Evolutionary conservation across 495 filamentous ascomycete species (phyloP).

Genomic region (Parathielavia appendiculata): DNA sequence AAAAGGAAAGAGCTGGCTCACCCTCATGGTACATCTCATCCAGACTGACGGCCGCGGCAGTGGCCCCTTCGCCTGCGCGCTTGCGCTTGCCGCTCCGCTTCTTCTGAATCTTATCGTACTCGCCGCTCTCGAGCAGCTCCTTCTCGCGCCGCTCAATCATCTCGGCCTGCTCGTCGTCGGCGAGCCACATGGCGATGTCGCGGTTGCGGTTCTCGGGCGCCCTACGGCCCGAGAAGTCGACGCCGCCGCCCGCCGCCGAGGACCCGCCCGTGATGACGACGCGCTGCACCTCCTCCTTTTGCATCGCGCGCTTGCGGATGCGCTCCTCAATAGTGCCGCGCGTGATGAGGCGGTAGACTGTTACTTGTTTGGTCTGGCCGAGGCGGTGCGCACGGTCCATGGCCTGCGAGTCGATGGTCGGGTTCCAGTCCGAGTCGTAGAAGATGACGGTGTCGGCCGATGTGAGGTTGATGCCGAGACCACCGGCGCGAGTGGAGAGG

Average conservation of each 20-base stretch:
- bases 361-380: conserved; percentile 92
- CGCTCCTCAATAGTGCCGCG: conserved; percentile 97
- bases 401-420: conserved; percentile 95
- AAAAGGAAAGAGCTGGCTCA: conserved; percentile 42
- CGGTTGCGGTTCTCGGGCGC: conserved; percentile 82
- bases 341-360: conserved; percentile 95
- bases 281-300: conserved; percentile 98
- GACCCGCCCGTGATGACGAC: conserved; percentile 92
- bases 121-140: conserved; percentile 61
- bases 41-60: conserved; percentile 60
- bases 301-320: conserved; percentile 92
- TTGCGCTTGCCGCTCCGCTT: conserved; percentile 48
- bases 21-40: conserved; percentile 99
- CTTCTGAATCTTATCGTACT: conserved; percentile 65
- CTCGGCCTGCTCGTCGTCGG: conserved; percentile 89
- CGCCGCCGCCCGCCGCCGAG: conserved; percentile 46
- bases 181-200: conserved; percentile 95
- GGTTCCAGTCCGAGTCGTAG: conserved; percentile 99
- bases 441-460: conserved; percentile 93
- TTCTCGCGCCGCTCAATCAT: conserved; percentile 84
- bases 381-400: conserved; percentile 99
- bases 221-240: conserved; percentile 89
- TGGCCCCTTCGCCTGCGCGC: conserved; percentile 30
- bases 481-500: conserved; percentile 91
- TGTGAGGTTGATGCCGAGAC: conserved; percentile 95